A percentile compares a stretch with the other conserved stretches of the same genome.
phyloP scores from a whole-genome alignment of 257 asterid species.

The Plantago elongata region DNA sequence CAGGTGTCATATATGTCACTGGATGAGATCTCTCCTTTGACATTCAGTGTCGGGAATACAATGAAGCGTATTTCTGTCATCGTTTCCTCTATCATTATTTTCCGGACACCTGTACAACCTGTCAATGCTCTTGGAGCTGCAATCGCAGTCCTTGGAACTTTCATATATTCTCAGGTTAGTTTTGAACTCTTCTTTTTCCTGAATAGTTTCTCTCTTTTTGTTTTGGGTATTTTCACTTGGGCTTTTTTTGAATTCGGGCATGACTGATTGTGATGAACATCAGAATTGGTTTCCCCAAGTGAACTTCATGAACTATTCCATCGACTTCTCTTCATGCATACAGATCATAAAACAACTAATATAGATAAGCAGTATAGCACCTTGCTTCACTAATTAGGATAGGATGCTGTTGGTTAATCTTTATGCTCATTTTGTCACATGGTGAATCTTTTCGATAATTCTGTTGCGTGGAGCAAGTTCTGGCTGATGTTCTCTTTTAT shows the following conservation, averaged over 20 bases:
- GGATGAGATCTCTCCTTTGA: conserved; percentile 94
- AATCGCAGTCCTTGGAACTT: conserved; percentile 84
- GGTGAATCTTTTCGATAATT: no score
- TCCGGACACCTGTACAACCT: conserved; percentile 86
- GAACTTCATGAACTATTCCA: no score
- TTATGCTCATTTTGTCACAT: no score
- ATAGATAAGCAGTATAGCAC: no score
- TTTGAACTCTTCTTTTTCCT: conserved; percentile 17
- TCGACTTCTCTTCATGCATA: no score
- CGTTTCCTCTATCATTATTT: conserved; percentile 87
- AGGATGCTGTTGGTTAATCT: no score
- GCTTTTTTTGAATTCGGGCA: not conserved
- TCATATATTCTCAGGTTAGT: conserved; percentile 90
- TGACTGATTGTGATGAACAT: no score
- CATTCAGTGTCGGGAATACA: conserved; percentile 92
- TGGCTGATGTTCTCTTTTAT: no score
- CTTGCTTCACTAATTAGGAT: no score
- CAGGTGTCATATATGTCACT: conserved; percentile 97
- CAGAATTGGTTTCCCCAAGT: no score
- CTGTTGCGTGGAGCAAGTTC: no score
- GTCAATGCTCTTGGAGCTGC: conserved; percentile 99
- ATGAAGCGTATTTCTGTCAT: conserved; percentile 95
- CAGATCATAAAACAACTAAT: no score
- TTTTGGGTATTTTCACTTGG: not conserved
- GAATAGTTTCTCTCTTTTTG: not conserved